Percentiles rank a stretch among this genome's conserved stretches.
phyloP scores from a whole-genome alignment of 495 filamentous ascomycete species.

The Friedmanniomyces simplex region DNA sequence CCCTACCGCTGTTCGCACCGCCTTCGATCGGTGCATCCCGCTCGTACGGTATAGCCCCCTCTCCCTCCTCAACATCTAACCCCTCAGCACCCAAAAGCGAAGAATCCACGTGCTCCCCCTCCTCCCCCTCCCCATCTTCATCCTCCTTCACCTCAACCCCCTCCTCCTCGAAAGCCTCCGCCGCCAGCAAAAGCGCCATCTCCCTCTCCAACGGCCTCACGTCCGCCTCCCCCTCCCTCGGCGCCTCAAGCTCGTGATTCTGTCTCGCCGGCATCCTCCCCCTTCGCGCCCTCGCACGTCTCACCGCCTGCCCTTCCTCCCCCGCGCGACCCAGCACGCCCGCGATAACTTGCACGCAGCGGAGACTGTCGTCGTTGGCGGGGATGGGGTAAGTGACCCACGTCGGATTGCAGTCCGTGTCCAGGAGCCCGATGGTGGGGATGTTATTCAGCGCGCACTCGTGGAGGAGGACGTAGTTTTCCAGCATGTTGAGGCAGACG shows the following conservation, averaged over 20 bases:
- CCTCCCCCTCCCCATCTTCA: neutral
- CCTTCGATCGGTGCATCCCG: neutral
- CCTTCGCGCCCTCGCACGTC: slow-evolving; percentile 27
- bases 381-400: slow-evolving; percentile 96
- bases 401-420: slow-evolving; percentile 85
- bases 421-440: slow-evolving; percentile 88
- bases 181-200: neutral
- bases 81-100: neutral
- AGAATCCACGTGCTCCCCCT: neutral
- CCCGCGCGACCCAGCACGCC: slow-evolving; percentile 79
- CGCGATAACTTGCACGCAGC: slow-evolving; percentile 68
- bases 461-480: slow-evolving; percentile 82
- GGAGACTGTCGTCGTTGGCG: slow-evolving; percentile 89
- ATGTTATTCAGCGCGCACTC: slow-evolving; percentile 83
- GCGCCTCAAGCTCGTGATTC: slow-evolving; percentile 11
- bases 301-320: slow-evolving; percentile 57
- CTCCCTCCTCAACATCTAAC: neutral
- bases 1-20: neutral
- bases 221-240: slow-evolving; percentile 4
- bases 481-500: slow-evolving; percentile 79
- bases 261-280: neutral
- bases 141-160: neutral
- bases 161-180: neutral
- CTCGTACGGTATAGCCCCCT: neutral
- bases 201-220: neutral